A percentile compares a stretch with the other conserved stretches of the same genome.
These are phyloP conservation scores for Cornus suecica DNA, from an alignment of 148 eudicot species.

Conservation along the genomic window DNA sequence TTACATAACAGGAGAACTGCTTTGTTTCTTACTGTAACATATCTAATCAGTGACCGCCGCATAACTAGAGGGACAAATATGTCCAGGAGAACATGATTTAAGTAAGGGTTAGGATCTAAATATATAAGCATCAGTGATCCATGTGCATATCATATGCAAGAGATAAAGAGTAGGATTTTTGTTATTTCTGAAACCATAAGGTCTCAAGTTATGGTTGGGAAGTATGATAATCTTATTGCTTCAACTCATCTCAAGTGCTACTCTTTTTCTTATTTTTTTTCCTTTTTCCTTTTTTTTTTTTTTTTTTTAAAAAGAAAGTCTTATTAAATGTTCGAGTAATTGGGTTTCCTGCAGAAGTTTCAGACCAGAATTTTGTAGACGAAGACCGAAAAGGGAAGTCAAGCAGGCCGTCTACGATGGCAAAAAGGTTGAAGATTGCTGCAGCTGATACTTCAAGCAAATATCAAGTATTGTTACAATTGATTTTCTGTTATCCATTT, in stretches of 20 bases:
- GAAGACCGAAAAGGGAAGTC: conserved; percentile 7
- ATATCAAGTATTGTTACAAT: conserved; percentile 16
- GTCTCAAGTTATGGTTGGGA: not conserved
- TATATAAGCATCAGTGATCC: too few relatives aligned
- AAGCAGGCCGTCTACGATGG: not conserved
- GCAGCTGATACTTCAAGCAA: conserved; percentile 7
- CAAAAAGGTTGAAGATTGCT: conserved; percentile 20
- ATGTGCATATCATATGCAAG: too few relatives aligned
- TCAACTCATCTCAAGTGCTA: not conserved
- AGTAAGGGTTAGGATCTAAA: too few relatives aligned
- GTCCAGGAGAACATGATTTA: too few relatives aligned
- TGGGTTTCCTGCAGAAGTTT: conserved; percentile 23
- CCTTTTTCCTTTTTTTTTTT: not conserved
- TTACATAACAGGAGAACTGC: too few relatives aligned
- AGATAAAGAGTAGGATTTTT: not conserved
- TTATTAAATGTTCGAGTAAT: not conserved
- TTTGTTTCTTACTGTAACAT: too few relatives aligned
- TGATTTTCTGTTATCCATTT: not conserved
- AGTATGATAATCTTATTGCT: not conserved
- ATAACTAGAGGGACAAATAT: too few relatives aligned
- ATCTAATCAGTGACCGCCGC: too few relatives aligned
- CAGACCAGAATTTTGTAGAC: conserved; percentile 28
- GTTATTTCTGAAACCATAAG: not conserved
- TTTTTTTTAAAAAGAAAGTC: too few relatives aligned
- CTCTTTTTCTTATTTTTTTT: too few relatives aligned